These are phyloP conservation scores for Orbilia oligospora DNA, from an alignment of 2,329 filamentous ascomycete species.

Conservation along the genomic window DNA sequence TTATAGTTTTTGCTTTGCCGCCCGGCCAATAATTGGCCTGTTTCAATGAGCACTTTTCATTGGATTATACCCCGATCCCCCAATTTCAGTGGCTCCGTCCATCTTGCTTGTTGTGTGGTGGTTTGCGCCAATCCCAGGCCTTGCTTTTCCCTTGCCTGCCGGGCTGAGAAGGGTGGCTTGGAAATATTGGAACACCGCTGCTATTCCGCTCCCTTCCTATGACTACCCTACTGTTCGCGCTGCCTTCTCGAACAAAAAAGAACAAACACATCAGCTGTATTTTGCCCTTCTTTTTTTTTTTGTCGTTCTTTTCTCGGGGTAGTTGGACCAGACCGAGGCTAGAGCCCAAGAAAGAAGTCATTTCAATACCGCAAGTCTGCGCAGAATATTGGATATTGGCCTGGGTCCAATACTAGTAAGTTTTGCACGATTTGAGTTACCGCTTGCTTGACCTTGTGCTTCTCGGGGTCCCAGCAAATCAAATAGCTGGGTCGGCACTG, in stretches of 20 bases:
- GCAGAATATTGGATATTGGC: constrained; percentile 16
- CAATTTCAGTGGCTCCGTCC: constrained; percentile 47
- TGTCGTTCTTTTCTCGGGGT: not conserved
- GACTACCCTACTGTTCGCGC: constrained; percentile 14
- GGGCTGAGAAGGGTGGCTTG: constrained; percentile 61
- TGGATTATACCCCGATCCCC: constrained; percentile 41
- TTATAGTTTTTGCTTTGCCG: constrained; percentile 56
- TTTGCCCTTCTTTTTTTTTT: constrained; percentile 20
- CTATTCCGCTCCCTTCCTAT: constrained; percentile 39
- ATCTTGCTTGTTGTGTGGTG: constrained; percentile 24
- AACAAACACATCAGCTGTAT: constrained; percentile 36
- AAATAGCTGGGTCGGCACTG: constrained; percentile 45
- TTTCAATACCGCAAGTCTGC: constrained; percentile 31
- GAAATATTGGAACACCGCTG: constrained; percentile 50
- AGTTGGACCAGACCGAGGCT: constrained; percentile 26
- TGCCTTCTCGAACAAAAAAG: constrained; percentile 20
- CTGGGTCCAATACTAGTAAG: constrained; percentile 8
- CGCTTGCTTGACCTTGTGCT: constrained; percentile 58
- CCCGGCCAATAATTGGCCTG: constrained; percentile 44
- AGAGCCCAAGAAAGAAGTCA: constrained; percentile 19
- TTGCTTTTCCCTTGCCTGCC: constrained; percentile 47
- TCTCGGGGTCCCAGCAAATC: constrained; percentile 59
- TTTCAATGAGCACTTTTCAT: constrained; percentile 34
- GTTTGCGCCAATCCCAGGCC: constrained; percentile 57
- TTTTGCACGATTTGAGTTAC: constrained; percentile 59